These are phyloP conservation scores for Saitozyma sp. DNA, from an alignment of 768 basidiomycete genomes.

Conservation along the genomic window DNA sequence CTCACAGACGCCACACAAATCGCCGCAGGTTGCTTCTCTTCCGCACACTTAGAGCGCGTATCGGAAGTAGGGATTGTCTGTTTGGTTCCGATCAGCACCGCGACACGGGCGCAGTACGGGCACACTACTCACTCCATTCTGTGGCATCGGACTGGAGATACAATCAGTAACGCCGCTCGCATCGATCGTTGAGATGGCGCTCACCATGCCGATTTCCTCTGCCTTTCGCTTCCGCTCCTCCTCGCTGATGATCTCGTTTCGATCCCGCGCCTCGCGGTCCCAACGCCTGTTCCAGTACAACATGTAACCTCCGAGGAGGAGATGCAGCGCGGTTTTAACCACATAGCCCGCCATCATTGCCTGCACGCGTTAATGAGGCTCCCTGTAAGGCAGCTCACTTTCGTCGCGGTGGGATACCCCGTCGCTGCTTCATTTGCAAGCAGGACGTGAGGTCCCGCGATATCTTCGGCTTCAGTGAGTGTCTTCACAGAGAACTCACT, in stretches of 20 bases:
- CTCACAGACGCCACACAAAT: no score
- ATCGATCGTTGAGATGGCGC: slow-evolving; percentile 1
- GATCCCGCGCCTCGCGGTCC: no score
- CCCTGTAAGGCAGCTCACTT: slow-evolving; percentile 1
- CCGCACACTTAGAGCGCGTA: slow-evolving; percentile 5
- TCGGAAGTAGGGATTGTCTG: slow-evolving; percentile 15
- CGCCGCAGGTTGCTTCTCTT: background rate
- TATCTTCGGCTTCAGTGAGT: background rate
- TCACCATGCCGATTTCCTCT: slow-evolving; percentile 22
- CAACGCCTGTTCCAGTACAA: no score
- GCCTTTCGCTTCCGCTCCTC: slow-evolving; percentile 60
- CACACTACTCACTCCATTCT: slow-evolving; percentile 11
- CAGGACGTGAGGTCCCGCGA: slow-evolving; percentile 22
- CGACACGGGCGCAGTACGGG: background rate
- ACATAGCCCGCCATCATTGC: slow-evolving; percentile 45
- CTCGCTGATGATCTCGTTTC: no score
- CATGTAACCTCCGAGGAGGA: slow-evolving; percentile 29
- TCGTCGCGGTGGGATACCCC: slow-evolving; percentile 43
- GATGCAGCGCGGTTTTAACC: slow-evolving; percentile 29
- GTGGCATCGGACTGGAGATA: slow-evolving; percentile 12
- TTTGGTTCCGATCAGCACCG: background rate
- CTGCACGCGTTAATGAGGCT: no score
- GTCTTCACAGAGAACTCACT: slow-evolving; percentile 11
- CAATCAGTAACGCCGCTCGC: background rate
- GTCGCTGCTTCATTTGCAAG: slow-evolving; percentile 23